Conservation (phyloP, 2,329 filamentous ascomycete species). For the Diaporthe sp. region DNA sequence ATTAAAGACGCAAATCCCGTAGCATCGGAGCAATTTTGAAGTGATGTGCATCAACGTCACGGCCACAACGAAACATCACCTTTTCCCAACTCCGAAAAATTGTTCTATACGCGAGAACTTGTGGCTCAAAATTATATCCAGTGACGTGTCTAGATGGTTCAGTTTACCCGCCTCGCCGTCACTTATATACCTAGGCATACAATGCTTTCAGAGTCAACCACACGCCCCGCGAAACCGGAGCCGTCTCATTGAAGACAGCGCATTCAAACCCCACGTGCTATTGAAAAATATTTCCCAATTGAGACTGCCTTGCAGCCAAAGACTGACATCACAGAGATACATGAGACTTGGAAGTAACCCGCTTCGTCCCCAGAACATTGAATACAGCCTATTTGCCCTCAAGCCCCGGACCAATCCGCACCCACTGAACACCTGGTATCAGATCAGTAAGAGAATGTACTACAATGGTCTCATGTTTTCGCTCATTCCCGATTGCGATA, state of each 20-base stretch:
- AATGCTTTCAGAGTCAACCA: background rate
- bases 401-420: background rate
- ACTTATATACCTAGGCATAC: background rate
- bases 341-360: background rate
- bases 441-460: background rate
- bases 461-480: background rate
- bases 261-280: too few relatives aligned
- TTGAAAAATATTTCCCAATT: accelerated
- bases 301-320: background rate
- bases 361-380: background rate
- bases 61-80: background rate
- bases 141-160: background rate
- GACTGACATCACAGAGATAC: background rate
- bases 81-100: accelerated
- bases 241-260: background rate
- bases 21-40: background rate
- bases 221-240: background rate
- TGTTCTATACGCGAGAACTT: background rate
- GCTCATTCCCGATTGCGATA: background rate
- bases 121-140: background rate
- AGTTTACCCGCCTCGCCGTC: background rate
- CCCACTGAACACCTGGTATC: background rate
- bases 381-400: background rate
- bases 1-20: background rate
- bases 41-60: background rate